Evolutionary conservation across 371 early-diverging fungal species (phyloP), one percentile per base, ranked within the genome.

Genomic region (Zychaea mexicana): DNA sequence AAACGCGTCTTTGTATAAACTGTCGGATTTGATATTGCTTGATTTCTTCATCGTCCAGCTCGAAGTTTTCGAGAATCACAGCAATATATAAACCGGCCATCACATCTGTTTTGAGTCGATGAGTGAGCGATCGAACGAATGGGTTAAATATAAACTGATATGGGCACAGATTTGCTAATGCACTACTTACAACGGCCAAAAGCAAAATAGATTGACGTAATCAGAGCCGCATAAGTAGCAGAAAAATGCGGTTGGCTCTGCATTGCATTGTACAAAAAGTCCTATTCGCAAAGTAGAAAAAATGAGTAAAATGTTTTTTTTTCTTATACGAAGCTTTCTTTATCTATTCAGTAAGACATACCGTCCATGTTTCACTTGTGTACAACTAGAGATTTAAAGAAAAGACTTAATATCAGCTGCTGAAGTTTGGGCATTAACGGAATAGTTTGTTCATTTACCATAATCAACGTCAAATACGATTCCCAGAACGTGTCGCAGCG

Each of bases 21-120:
- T 82, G 82, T 47, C 84, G 75, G 38, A 88, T 74, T 57, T 88
- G 89, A 26, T 79, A 81, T 32, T 75, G 76, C 27, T 80, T 83
- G 56, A 87, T 89, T 61, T 81, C 81, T 13, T 78, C 82, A 30
- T 85, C 87, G 10, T 84, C 87, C 19, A 84, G 57, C 56, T 87
- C 88, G 66, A 89, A 89, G 60, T 85, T 85, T 52, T 89, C 89
- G 52, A 86, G 60, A 17, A 86, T 78, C 27, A 89, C 83, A 19
- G 89, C 89, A 71, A 89, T 81, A 60, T 87, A 89, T 21, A 89
- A 79, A 26, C 85, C 87, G 26, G 87, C 62, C 61, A 89, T 80
- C 15, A 89, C 73, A 59, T 86, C 85, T 85, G 61, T 2, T 3
- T 9, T 57, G 9, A 24, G 38, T 17, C 22, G 38, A 22, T 15